A percentile compares a stretch with the other conserved stretches of the same genome.
phyloP scores from a whole-genome alignment of 2,329 filamentous ascomycete genomes.

The Aspergillus brasiliensis region DNA sequence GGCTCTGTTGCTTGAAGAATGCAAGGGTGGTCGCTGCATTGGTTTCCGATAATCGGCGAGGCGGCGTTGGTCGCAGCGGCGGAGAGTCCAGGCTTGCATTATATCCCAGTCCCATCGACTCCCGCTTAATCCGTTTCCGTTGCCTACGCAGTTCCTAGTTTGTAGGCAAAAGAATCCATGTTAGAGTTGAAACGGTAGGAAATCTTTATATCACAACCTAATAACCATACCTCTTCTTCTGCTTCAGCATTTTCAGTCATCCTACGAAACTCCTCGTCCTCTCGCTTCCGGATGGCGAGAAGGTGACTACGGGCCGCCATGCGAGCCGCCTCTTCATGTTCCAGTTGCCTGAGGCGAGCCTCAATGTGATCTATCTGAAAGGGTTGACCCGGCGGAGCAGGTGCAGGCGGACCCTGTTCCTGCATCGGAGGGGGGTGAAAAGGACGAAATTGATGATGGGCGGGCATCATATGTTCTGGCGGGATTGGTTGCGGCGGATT shows the following conservation, averaged over 20 bases:
- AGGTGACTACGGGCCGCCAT: conserved; percentile 41
- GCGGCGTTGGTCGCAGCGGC: conserved; percentile 39
- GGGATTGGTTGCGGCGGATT: conserved; percentile 39
- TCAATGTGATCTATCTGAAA: conserved; percentile 42
- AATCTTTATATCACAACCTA: background rate
- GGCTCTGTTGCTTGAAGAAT: conserved; percentile 46
- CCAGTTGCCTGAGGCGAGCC: conserved; percentile 40
- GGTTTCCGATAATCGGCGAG: conserved; percentile 44
- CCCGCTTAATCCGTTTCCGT: conserved; percentile 42
- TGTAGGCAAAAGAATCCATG: conserved; percentile 2
- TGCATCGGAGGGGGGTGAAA: conserved; percentile 35
- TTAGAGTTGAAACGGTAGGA: conserved; percentile 1
- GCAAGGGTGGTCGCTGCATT: conserved; percentile 45
- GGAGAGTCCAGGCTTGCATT: conserved; percentile 40
- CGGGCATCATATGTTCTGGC: conserved; percentile 36
- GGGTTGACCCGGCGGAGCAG: conserved; percentile 27
- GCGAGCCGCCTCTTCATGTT: conserved; percentile 43
- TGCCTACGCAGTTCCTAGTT: conserved; percentile 41
- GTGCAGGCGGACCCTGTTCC: conserved; percentile 29
- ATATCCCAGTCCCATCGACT: conserved; percentile 43
- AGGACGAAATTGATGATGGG: conserved; percentile 35
- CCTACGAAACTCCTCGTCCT: conserved; percentile 45
- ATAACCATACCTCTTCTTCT: conserved; percentile 42
- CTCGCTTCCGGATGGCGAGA: conserved; percentile 41
- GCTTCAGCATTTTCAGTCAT: conserved; percentile 43